phyloP scores from a whole-genome alignment of 2,329 filamentous ascomycete genomes.

The Plenodomus lindquistii region DNA sequence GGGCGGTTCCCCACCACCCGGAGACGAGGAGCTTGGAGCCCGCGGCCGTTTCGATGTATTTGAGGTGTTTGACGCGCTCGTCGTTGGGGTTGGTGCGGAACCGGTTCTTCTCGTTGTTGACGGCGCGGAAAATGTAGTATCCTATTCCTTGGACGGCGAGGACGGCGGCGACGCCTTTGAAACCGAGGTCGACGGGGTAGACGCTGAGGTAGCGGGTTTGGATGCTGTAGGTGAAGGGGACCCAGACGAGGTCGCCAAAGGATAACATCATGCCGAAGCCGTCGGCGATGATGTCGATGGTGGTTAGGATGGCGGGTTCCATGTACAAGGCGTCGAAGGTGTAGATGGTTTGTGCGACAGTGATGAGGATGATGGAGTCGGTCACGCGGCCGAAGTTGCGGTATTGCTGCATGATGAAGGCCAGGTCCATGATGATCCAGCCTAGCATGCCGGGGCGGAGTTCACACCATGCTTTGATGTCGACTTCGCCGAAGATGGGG shows the following conservation, averaged over 20 bases:
- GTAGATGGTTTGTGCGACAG: conserved; percentile 78
- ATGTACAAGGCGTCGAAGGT: conserved; percentile 83
- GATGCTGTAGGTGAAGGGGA: conserved; percentile 85
- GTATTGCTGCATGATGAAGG: conserved; percentile 87
- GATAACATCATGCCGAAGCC: conserved; percentile 95
- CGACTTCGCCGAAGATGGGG: conserved; percentile 80
- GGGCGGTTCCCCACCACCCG: conserved; percentile 90
- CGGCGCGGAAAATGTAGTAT: conserved; percentile 91
- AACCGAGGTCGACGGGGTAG: conserved; percentile 79
- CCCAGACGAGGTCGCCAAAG: conserved; percentile 91
- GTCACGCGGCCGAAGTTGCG: conserved; percentile 80
- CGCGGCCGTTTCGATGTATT: conserved; percentile 81
- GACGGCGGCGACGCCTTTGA: conserved; percentile 66
- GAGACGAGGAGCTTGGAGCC: conserved; percentile 81
- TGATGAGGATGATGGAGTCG: conserved; percentile 82
- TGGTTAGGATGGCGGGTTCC: conserved; percentile 86
- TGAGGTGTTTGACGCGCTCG: conserved; percentile 75
- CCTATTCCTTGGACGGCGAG: conserved; percentile 69
- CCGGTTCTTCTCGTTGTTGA: conserved; percentile 92
- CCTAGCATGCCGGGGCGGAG: conserved; percentile 88
- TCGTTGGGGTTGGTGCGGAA: conserved; percentile 89
- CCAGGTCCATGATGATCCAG: conserved; percentile 83
- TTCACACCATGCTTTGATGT: conserved; percentile 89
- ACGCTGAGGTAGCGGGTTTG: conserved; percentile 84
- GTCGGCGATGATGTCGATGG: conserved; percentile 91